Conservation (phyloP, 768 basidiomycete species). For the Termitomyces sp. region DNA sequence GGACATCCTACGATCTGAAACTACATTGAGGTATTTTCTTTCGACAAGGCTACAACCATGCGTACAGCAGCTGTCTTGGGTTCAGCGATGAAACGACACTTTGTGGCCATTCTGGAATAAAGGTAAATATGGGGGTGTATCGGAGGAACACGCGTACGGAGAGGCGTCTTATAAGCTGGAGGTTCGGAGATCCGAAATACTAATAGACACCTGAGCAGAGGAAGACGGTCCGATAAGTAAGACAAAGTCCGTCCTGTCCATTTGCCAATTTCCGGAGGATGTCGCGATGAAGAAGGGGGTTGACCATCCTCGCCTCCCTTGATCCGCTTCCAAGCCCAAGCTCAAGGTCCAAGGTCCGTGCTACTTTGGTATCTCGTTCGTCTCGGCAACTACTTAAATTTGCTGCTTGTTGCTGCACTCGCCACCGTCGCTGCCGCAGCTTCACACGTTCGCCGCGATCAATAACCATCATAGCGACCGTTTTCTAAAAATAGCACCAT, state of each 20-base stretch:
- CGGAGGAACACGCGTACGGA: background rate
- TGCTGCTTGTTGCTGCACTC: background rate
- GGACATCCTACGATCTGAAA: slow-evolving; percentile 89
- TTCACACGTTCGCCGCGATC: too few species aligned
- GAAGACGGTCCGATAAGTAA: background rate
- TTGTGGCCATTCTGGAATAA: slow-evolving; percentile 22
- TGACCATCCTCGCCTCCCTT: background rate
- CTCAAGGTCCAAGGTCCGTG: too few species aligned
- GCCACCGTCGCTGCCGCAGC: background rate
- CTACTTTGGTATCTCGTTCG: too few species aligned
- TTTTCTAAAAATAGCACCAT: slow-evolving; percentile 8
- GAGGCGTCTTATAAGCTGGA: background rate
- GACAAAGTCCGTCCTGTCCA: background rate
- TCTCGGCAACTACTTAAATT: too few species aligned
- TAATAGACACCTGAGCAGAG: background rate
- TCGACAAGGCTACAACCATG: slow-evolving; percentile 11
- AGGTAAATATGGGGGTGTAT: background rate
- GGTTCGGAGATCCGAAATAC: slow-evolving; percentile 1
- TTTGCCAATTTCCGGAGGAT: too few species aligned
- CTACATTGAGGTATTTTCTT: slow-evolving; percentile 8
- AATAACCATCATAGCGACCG: background rate
- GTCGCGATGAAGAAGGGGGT: background rate
- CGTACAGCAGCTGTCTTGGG: slow-evolving; percentile 81
- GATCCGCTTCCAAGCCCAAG: background rate
- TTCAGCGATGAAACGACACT: slow-evolving; percentile 49